A percentile compares a stretch with the other conserved stretches of the same genome.
Evolutionary conservation across 257 asterid genomes (phyloP).

Genomic region (Fraxinus excelsior): DNA sequence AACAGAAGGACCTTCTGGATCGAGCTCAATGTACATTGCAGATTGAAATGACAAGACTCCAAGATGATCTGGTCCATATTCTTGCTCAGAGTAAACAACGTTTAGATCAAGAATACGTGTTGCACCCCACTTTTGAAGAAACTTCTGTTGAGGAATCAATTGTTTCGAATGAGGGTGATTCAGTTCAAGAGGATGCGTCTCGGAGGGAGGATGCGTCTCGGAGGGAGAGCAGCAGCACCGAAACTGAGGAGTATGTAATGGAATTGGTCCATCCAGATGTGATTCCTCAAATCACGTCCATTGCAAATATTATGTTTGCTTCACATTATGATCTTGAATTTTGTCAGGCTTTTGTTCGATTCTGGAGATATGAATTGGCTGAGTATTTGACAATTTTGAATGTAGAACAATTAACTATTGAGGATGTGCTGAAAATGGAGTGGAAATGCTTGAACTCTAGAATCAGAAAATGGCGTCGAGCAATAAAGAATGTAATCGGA

Average conservation of each 20-base stretch:
- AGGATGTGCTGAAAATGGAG: conserved; percentile 65
- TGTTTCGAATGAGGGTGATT: conserved; percentile 48
- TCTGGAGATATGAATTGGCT: conserved; percentile 50
- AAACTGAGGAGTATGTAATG: conserved; percentile 41
- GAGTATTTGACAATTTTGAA: conserved; percentile 43
- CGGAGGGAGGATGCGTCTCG: conserved; percentile 31
- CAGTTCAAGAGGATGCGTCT: conserved; percentile 31
- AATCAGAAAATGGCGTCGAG: conserved; percentile 57
- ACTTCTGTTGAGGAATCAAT: conserved; percentile 38
- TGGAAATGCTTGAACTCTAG: conserved; percentile 52
- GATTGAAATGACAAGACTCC: conserved; percentile 57
- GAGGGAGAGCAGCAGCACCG: conserved; percentile 43
- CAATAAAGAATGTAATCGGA: conserved; percentile 39
- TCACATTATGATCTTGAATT: conserved; percentile 53
- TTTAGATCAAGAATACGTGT: conserved; percentile 30
- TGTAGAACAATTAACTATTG: conserved; percentile 48
- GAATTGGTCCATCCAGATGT: conserved; percentile 61
- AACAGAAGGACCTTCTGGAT: conserved; percentile 33
- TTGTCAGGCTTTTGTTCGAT: conserved; percentile 40
- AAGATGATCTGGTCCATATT: conserved; percentile 45
- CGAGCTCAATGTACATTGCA: conserved; percentile 46
- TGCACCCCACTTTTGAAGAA: conserved; percentile 30
- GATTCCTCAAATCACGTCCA: conserved; percentile 51
- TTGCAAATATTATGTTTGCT: conserved; percentile 54
- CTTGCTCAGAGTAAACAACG: conserved; percentile 51